A percentile compares a stretch with the other conserved stretches of the same genome.
phyloP scores from a whole-genome alignment of 768 basidiomycete species.

The Russula emetica region DNA sequence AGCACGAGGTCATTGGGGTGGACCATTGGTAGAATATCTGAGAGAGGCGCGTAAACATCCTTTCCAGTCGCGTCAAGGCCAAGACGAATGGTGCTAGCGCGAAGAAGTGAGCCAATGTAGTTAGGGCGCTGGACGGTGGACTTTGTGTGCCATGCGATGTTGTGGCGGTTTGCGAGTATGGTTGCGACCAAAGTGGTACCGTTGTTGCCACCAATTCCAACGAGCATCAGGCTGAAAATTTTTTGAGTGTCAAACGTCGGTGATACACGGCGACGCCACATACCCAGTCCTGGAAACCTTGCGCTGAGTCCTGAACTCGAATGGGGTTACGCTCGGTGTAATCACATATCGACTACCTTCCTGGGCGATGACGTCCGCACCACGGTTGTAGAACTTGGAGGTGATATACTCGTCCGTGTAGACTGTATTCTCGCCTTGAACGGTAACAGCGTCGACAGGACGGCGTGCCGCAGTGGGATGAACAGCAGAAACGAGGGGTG shows the following conservation, averaged over 20 bases:
- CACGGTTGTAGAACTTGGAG: slow-evolving; percentile 76
- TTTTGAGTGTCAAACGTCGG: slow-evolving; percentile 7
- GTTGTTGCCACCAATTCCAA: slow-evolving; percentile 97
- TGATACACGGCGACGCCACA: slow-evolving; percentile 14
- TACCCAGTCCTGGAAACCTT: slow-evolving; percentile 90
- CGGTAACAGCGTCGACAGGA: slow-evolving; percentile 62
- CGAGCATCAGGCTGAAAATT: slow-evolving; percentile 79
- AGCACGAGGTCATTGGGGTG: slow-evolving; percentile 97
- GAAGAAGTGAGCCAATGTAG: slow-evolving; percentile 95
- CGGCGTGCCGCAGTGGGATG: slow-evolving; percentile 86
- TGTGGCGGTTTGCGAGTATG: slow-evolving; percentile 92
- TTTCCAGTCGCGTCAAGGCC: slow-evolving; percentile 78
- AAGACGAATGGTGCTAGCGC: slow-evolving; percentile 91
- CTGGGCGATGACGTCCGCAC: slow-evolving; percentile 58
- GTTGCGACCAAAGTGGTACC: slow-evolving; percentile 92
- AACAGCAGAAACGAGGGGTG: slow-evolving; percentile 63
- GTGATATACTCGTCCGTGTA: slow-evolving; percentile 84
- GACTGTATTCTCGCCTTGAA: slow-evolving; percentile 74
- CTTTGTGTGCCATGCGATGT: slow-evolving; percentile 94
- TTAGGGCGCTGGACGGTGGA: slow-evolving; percentile 88
- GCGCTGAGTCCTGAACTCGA: slow-evolving; percentile 87
- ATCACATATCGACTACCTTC: slow-evolving; percentile 72
- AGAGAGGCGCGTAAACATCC: slow-evolving; percentile 89
- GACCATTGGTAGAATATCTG: slow-evolving; percentile 93
- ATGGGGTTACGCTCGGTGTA: slow-evolving; percentile 73